Conservation (phyloP, 225 moss, liverwort and hornwort genomes). For the Climacium dendroides region DNA sequence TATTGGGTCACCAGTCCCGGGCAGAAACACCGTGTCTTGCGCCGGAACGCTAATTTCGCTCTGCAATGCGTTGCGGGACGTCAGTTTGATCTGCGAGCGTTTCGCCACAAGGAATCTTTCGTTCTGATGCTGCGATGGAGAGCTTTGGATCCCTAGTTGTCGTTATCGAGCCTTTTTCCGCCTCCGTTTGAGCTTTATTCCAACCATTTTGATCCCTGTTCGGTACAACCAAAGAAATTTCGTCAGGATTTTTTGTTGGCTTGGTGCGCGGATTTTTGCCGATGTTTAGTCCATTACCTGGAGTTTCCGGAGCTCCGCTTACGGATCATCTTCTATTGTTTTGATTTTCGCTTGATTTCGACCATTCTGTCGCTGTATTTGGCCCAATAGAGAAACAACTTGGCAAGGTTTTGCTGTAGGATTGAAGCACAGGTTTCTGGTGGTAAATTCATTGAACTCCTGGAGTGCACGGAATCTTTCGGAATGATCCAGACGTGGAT, state of each 20-base stretch:
- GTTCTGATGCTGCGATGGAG: background rate
- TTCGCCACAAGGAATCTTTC: background rate
- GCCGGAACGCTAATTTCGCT: background rate
- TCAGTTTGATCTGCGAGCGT: background rate
- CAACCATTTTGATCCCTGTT: background rate
- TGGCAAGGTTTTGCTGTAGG: background rate
- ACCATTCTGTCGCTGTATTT: background rate
- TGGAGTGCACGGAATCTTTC: background rate
- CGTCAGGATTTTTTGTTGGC: background rate
- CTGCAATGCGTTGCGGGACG: background rate
- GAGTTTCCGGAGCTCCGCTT: background rate
- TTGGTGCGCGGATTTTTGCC: background rate
- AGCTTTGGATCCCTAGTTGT: background rate
- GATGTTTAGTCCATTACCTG: background rate
- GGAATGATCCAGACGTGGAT: background rate
- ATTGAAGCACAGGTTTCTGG: background rate
- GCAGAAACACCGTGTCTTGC: background rate
- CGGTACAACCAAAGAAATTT: background rate
- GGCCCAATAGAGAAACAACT: background rate
- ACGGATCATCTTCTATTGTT: background rate
- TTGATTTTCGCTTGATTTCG: background rate
- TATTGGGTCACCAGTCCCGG: background rate
- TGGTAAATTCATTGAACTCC: background rate
- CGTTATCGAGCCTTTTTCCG: no score
- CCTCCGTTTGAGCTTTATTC: background rate